A percentile compares a stretch with the other conserved stretches of the same genome.
phyloP scores from a whole-genome alignment of 805 yeast genomes.

The Candida qinlingensis region DNA sequence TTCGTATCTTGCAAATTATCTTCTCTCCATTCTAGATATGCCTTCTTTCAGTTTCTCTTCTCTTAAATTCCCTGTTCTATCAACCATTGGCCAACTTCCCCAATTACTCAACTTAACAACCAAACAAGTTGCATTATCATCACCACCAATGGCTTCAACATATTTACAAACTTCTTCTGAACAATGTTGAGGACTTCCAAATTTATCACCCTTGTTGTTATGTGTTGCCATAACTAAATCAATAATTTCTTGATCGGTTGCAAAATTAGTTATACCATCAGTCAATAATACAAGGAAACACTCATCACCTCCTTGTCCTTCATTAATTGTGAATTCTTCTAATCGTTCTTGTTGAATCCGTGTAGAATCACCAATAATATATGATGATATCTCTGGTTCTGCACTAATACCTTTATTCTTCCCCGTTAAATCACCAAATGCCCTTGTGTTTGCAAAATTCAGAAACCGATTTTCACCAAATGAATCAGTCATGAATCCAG shows the following conservation, averaged over 20 bases:
- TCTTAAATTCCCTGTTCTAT: conserved; percentile 77
- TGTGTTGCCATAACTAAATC: conserved; percentile 83
- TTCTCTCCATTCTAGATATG: conserved; percentile 19
- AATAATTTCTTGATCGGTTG: conserved; percentile 86
- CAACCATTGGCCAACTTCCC: conserved; percentile 88
- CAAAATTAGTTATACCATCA: conserved; percentile 81
- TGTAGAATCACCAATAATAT: conserved; percentile 56
- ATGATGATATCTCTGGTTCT: conserved; percentile 82
- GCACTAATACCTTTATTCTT: conserved; percentile 84
- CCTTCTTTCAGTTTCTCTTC: conserved; percentile 60
- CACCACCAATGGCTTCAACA: conserved; percentile 83
- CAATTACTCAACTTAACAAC: conserved; percentile 80
- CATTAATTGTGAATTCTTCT: conserved; percentile 21
- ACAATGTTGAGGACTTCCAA: conserved; percentile 79
- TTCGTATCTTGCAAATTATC: conserved; percentile 4
- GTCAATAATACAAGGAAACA: conserved; percentile 75
- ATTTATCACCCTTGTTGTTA: conserved; percentile 30
- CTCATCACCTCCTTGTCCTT: conserved; percentile 67
- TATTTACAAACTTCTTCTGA: conserved; percentile 82
- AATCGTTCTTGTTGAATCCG: conserved; percentile 28
- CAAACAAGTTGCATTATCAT: conserved; percentile 92
- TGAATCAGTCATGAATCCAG: conserved; percentile 72
- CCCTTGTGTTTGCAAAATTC: conserved; percentile 83
- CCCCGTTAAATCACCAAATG: conserved; percentile 84
- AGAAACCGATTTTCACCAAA: conserved; percentile 86